A percentile compares a stretch with the other conserved stretches of the same genome.
Evolutionary conservation across 495 filamentous ascomycete species (phyloP).

Genomic region (Lepidopterella palustris): DNA sequence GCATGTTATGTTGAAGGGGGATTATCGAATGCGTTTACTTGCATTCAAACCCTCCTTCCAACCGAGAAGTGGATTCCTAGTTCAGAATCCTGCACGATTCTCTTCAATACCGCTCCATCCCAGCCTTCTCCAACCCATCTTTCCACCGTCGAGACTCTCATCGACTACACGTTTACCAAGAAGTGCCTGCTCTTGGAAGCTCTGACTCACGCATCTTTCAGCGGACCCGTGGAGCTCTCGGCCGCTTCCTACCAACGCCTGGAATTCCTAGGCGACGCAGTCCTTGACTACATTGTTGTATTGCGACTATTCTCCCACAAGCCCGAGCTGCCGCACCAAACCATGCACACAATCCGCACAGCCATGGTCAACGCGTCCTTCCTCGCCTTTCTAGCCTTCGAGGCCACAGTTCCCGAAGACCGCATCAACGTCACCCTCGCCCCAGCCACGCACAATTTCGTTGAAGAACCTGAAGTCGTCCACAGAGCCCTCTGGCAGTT

Average conservation of each 20-base stretch:
- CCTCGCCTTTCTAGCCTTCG: slow-evolving; percentile 65
- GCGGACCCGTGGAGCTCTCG: slow-evolving; percentile 36
- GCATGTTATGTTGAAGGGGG: slow-evolving; percentile 70
- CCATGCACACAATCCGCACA: slow-evolving; percentile 70
- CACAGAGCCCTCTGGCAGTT: slow-evolving; percentile 57
- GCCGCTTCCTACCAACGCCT: slow-evolving; percentile 72
- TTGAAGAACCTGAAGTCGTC: slow-evolving; percentile 13
- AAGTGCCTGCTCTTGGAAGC: slow-evolving; percentile 71
- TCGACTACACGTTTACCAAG: slow-evolving; percentile 67
- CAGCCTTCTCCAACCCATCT: slow-evolving; percentile 24
- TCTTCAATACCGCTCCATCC: slow-evolving; percentile 4
- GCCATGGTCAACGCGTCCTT: slow-evolving; percentile 79
- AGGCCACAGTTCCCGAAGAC: slow-evolving; percentile 10
- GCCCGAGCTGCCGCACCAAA: slow-evolving; percentile 46
- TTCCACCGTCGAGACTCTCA: slow-evolving; percentile 47
- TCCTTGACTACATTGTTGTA: slow-evolving; percentile 75
- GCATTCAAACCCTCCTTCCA: slow-evolving; percentile 60
- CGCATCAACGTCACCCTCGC: background rate
- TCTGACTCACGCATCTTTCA: slow-evolving; percentile 73
- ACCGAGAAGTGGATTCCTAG: slow-evolving; percentile 20
- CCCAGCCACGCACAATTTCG: slow-evolving; percentile 27
- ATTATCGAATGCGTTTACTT: slow-evolving; percentile 53
- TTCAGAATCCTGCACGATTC: slow-evolving; percentile 2
- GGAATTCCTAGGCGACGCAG: slow-evolving; percentile 84
- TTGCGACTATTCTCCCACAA: slow-evolving; percentile 43